Base-by-base conservation (phyloP, 306 rosid genomes). In the Phaseolus lunatus region DNA sequence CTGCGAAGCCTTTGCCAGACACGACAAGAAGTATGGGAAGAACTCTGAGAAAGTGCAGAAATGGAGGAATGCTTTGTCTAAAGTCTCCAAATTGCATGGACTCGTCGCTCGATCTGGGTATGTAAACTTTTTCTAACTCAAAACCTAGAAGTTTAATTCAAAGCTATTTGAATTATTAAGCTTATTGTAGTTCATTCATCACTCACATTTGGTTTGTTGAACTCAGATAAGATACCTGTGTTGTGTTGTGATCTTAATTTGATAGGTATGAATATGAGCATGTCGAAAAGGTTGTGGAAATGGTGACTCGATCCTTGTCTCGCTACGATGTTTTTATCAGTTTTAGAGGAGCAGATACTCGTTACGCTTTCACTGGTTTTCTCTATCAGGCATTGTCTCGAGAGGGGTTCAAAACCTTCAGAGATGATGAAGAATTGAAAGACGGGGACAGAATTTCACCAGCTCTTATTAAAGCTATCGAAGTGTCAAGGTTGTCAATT, bases 361-460 rank as follows among this genome's bases (percentile, higher is more conserved):
- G 67, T 1, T 16, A 61, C 67, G 29, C 67, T 0, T 61, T 61
- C 31, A 61, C 67, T 7, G 67, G 67, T 61, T 61, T 61, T 61
- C 81, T 78, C 23, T 68, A 57, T 58, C 2, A 35, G 1, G 63
- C 77, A 16, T n/a, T 78, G 18, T 2, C 39, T 0, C 58, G 29
- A 0, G 47, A 7, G 0, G 77, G 82, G 11, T 47, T 70, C 52
- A 79, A 35, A 3, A 61, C 72, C 64, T 79, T 79, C 61, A 47
- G 70, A 47, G 82, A 78, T 37, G 67, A 71, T 3, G 63, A 12
- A 16, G 64, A 41, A 6, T 27, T 78, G 33, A 0, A 47, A 0
- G 27, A 29, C 2, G 82, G 82, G 27, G 54, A 78, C 5, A 39
- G 61, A 16, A 78, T 78, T 70, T 19, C 77, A 11, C 3, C 15